A percentile compares a stretch with the other conserved stretches of the same genome.
These are phyloP conservation scores for Candida freyschussii DNA, from an alignment of 1,139 yeast genomes.

Conservation along the genomic window DNA sequence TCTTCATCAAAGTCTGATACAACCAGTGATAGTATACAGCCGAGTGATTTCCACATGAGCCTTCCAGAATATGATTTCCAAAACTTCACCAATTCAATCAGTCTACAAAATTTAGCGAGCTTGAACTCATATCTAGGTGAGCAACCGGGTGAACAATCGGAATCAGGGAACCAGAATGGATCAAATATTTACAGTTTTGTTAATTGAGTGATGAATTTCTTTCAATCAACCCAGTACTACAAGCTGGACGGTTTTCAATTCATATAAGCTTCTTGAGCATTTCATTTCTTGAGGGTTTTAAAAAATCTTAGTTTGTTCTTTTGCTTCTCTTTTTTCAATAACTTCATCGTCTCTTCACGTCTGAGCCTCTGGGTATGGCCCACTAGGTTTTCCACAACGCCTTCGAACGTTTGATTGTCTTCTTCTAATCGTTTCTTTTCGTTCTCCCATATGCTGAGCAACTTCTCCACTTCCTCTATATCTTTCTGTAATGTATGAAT, in stretches of 20 bases:
- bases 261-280: not conserved
- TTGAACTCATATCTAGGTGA: constrained; percentile 17
- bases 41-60: constrained; percentile 20
- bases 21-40: constrained; percentile 15
- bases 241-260: constrained; percentile 4
- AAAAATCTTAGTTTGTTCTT: constrained; percentile 12
- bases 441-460: constrained; percentile 47
- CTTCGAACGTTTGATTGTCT: constrained; percentile 61
- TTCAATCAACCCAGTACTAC: constrained; percentile 8
- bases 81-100: constrained; percentile 19
- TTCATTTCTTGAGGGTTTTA: constrained; percentile 11
- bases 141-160: not conserved
- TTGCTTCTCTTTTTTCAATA: constrained; percentile 22
- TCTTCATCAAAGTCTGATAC: constrained; percentile 13
- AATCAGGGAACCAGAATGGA: constrained; percentile 2
- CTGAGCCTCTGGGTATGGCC: constrained; percentile 62
- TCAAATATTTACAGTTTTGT: constrained; percentile 14
- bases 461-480: constrained; percentile 27
- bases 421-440: constrained; percentile 39
- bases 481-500: constrained; percentile 24
- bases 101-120: constrained; percentile 21
- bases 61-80: constrained; percentile 25
- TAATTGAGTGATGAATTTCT: constrained; percentile 3
- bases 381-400: constrained; percentile 65
- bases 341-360: constrained; percentile 41